Evolutionary conservation across 768 basidiomycete genomes (phyloP), one percentile per base, ranked within the genome.

Genomic region (Cystobasidium tubakii): DNA sequence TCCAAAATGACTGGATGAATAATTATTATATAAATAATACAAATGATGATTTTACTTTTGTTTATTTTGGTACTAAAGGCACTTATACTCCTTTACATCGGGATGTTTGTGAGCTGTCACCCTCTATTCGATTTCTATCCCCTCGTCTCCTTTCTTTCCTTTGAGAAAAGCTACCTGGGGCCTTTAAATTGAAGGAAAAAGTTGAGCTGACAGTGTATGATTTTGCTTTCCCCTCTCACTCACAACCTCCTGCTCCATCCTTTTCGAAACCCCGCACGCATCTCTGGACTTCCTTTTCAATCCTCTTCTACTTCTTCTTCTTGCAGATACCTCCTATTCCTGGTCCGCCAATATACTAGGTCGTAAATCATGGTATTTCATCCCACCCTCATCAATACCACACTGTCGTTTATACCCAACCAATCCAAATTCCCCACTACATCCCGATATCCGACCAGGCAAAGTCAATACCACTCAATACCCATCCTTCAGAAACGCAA

Each of bases 1-100:
- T 76, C 57, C 19, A 43, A n/a, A 76, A 78, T 53, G 77, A 78
- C 50, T 77, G 76, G 77, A 76, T 78, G 75, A 74, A 78, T 69
- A 72, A 74, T 63, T 74, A 71, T 36, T 71, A 71, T 62, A 10
- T 1, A 1, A 54, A 27, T 13, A 39, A 55, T 9, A 74, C 31
- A 33, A 62, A 29, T 3, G 77, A 78, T 44, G 77, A 78, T 36
- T 78, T 78, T 27, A 60, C 74, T 1, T 78, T 78, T 39, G 74
- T 78, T 42, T 78, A 78, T 44, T 73, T 71, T 13, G 77, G 77
- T 6, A 76, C 76, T 10, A 50, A 73, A 12, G 64, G 62, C 3
- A 78, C 75, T 15, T 73, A 44, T 4, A 78, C 77, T 17, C 66
- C 62, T 23, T 1, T 78, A n/a, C 77, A 78, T 33, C 65, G 77